Percentiles rank a stretch among this genome's conserved stretches.
These are phyloP conservation scores for Onygenales sp. DNA, from an alignment of 2,329 filamentous ascomycete species.

Conservation along the genomic window DNA sequence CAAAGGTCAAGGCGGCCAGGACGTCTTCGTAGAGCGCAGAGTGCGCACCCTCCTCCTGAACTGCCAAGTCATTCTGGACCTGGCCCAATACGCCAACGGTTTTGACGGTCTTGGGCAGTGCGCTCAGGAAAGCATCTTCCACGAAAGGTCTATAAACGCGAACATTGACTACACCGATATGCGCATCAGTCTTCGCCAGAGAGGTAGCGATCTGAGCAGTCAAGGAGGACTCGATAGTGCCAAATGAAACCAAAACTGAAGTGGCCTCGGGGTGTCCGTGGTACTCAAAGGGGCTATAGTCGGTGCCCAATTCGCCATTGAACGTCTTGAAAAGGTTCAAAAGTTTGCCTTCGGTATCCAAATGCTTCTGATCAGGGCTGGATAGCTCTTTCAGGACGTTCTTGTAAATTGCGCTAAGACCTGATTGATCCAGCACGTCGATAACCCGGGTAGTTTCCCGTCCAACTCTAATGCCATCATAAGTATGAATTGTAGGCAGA, in stretches of 20 bases:
- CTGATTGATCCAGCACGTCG: conserved; percentile 65
- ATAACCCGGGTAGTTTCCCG: conserved; percentile 74
- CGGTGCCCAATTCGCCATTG: conserved; percentile 86
- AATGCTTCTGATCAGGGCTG: conserved; percentile 57
- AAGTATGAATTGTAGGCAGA: conserved; percentile 76
- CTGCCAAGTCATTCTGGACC: conserved; percentile 62
- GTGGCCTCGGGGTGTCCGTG: conserved; percentile 71
- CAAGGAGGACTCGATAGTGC: conserved; percentile 80
- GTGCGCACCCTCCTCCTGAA: conserved; percentile 64
- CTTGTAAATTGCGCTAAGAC: conserved; percentile 60
- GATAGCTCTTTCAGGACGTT: conserved; percentile 54
- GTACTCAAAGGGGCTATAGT: conserved; percentile 92
- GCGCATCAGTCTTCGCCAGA: conserved; percentile 62
- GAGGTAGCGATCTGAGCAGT: conserved; percentile 69
- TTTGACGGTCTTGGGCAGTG: conserved; percentile 64
- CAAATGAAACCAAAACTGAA: conserved; percentile 82
- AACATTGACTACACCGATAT: conserved; percentile 81
- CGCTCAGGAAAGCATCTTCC: conserved; percentile 83
- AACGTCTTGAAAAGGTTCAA: conserved; percentile 61
- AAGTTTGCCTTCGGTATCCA: conserved; percentile 64
- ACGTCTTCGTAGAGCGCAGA: conserved; percentile 92
- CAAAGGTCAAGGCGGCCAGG: conserved; percentile 73
- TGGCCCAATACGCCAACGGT: conserved; percentile 83
- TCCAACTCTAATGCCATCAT: conserved; percentile 75
- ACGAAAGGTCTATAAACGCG: conserved; percentile 91